A percentile compares a stretch with the other conserved stretches of the same genome.
Conservation (phyloP, 2,329 filamentous ascomycete genomes). For the Aspergillus felis region DNA sequence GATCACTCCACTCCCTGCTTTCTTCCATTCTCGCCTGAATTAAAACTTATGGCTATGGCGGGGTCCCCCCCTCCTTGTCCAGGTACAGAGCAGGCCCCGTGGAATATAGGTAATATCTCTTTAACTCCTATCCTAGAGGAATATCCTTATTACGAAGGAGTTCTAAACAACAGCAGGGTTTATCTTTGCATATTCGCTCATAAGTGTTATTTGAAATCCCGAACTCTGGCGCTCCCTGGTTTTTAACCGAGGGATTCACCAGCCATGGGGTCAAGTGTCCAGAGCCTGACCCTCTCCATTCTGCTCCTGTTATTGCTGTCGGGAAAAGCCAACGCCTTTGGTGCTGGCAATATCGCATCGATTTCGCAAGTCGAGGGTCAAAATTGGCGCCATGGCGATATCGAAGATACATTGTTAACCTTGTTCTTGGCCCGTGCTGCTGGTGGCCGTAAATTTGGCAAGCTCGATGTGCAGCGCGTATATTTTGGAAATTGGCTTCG, state of each 20-base stretch:
- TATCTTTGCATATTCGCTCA: neutral
- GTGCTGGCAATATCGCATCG: conserved; percentile 82
- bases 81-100: neutral
- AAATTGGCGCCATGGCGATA: conserved; percentile 89
- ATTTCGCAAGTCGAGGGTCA: conserved; percentile 76
- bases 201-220: neutral
- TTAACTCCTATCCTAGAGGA: neutral
- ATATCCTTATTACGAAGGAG: neutral
- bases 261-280: conserved; percentile 19
- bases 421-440: conserved; percentile 62
- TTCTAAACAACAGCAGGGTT: neutral
- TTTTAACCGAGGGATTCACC: neutral
- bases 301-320: conserved; percentile 63
- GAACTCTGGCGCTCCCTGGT: neutral
- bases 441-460: conserved; percentile 78
- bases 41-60: neutral
- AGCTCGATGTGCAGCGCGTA: conserved; percentile 80
- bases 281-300: conserved; percentile 29
- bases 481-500: conserved; percentile 97
- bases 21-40: neutral
- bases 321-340: conserved; percentile 70
- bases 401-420: conserved; percentile 82
- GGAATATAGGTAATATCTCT: neutral
- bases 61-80: neutral
- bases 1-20: neutral